Evolutionary conservation across 257 asterid species (phyloP), one percentile per base, ranked within the genome.

Genomic region (Petunia axillaris): DNA sequence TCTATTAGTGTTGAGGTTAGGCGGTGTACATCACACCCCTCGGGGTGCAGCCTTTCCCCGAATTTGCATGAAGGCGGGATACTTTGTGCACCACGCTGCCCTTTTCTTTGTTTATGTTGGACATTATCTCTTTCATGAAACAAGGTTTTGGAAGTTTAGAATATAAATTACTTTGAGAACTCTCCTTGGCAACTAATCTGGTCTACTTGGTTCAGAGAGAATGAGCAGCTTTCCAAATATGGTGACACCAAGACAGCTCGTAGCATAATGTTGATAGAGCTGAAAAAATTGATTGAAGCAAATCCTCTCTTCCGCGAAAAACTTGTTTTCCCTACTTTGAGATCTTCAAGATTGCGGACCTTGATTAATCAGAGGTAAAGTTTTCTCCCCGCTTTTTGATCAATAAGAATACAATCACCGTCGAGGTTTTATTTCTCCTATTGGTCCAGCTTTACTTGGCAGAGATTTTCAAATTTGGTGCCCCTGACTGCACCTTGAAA

Each of bases 171-270:
- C 25, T 25, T 25, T 25, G 25, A 25, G 25, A 25, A 25, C 25
- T 25, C 25, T 25, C 25, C 25, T 25, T 25, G 25, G 25, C 25
- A 25, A 25, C 25, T 25, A 25, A 25, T 25, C 25, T 25, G 25
- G 25, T 25, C 36, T 48, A 73, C 59, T 63, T 83, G 65, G 63
- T 87, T 81, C 96, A 95, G 99, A 92, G 99, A 95, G 85, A 93
- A 95, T 75, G 99, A 95, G 89, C 98, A 95, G 92, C 97, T 95
- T 60, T 93, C 98, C 40, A 95, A 95, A 84, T 95, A 95, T 84
- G 98, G 98, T 35, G 99, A 93, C 88, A 92, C 99, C 77, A 95
- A 95, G 90, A 93, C 99, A 53, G 99, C 99, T 70, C 97, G 99
- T 50, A 88, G 96, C 88, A 93, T 95, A 84, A 93, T 95, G 99